A percentile compares a stretch with the other conserved stretches of the same genome.
Conservation (phyloP, 164 flowering plant species). For the Magnolia changhungtana region DNA sequence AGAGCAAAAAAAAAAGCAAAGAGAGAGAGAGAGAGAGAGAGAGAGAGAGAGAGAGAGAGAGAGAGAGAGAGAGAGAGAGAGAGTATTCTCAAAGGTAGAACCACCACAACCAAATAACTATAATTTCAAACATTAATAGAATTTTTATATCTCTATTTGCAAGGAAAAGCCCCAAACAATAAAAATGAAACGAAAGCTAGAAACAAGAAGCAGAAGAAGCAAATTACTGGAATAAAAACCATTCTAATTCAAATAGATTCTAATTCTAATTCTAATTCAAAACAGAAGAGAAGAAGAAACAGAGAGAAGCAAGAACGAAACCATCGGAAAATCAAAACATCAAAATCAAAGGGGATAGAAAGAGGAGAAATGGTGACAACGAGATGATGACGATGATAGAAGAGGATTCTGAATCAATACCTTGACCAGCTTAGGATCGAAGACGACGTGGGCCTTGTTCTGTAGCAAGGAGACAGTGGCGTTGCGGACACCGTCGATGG, state of each 20-base stretch:
- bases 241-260: too few relatives aligned
- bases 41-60: neutral
- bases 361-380: neutral
- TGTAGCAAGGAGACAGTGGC: conserved; percentile 93
- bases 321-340: neutral
- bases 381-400: neutral
- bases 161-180: neutral
- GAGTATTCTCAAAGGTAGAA: neutral
- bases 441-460: conserved; percentile 77
- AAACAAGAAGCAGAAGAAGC: neutral
- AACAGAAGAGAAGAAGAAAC: neutral
- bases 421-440: conserved; percentile 58
- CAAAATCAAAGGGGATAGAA: neutral
- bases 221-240: too few relatives aligned
- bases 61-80: neutral
- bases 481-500: conserved; percentile 47
- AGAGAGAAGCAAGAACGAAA: neutral
- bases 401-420: conserved; percentile 21
- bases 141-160: neutral
- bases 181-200: neutral
- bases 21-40: neutral
- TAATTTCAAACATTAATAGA: too few relatives aligned
- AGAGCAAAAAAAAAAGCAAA: neutral
- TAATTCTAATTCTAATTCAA: neutral
- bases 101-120: neutral